Evolutionary conservation across 1,139 yeast genomes (phyloP).

Genomic region (Starmera stellimalicola): DNA sequence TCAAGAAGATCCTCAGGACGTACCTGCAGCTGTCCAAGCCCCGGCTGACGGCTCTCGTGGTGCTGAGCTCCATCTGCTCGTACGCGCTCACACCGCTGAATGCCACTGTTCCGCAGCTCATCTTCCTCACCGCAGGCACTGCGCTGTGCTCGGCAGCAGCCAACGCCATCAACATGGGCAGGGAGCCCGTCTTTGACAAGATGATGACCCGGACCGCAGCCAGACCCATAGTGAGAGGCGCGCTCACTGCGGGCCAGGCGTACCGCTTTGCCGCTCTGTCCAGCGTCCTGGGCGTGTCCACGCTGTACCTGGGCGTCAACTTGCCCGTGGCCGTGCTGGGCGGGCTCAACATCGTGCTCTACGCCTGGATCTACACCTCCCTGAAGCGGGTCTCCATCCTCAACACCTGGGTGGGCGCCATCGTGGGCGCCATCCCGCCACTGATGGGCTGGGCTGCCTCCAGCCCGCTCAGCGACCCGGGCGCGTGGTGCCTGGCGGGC

Average conservation of each 20-base stretch:
- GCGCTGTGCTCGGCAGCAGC: constrained; percentile 88
- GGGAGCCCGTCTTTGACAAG: constrained; percentile 86
- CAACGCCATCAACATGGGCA: constrained; percentile 92
- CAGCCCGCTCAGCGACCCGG: constrained; percentile 72
- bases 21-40: constrained; percentile 85
- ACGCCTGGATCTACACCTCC: constrained; percentile 87
- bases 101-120: constrained; percentile 61
- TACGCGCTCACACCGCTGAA: constrained; percentile 82
- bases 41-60: constrained; percentile 75
- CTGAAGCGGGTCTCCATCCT: constrained; percentile 74
- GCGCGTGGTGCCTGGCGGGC: constrained; percentile 91
- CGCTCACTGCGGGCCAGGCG: constrained; percentile 68
- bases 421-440: constrained; percentile 98
- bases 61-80: constrained; percentile 85
- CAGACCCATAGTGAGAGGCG: constrained; percentile 86
- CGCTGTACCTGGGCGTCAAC: constrained; percentile 75
- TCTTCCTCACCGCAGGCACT: constrained; percentile 76
- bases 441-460: constrained; percentile 99
- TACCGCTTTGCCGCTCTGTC: constrained; percentile 66
- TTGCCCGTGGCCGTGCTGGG: constrained; percentile 78
- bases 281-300: constrained; percentile 62
- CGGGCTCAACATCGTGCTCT: constrained; percentile 63
- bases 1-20: constrained; percentile 33
- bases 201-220: constrained; percentile 84
- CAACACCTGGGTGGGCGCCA: constrained; percentile 97